phyloP scores from a whole-genome alignment of 257 asterid species.

The Plantago elongata region DNA sequence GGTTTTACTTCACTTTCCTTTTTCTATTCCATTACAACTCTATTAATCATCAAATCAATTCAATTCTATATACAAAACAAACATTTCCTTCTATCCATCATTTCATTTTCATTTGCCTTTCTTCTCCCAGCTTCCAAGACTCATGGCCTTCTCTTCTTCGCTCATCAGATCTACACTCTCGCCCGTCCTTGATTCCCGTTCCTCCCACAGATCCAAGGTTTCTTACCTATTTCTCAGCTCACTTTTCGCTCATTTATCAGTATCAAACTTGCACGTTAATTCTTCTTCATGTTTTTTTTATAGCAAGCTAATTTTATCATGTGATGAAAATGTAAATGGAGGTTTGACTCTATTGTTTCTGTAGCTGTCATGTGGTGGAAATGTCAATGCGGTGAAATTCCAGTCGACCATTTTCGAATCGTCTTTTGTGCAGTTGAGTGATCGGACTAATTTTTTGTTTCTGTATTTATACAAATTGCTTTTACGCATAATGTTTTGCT shows the following conservation, averaged over 20 bases:
- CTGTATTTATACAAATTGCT: neutral
- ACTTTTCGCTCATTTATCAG: too few species aligned
- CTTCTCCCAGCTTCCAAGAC: too few species aligned
- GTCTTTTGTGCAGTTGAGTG: constrained; percentile 60
- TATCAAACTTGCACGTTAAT: neutral
- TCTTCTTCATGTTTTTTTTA: neutral
- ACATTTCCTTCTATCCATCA: constrained; percentile 1
- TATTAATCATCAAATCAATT: too few species aligned
- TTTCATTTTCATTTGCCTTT: too few species aligned
- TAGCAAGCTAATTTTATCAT: neutral
- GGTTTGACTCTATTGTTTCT: neutral
- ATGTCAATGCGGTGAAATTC: constrained; percentile 44
- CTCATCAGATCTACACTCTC: constrained; percentile 53
- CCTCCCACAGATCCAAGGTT: constrained; percentile 43
- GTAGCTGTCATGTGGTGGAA: constrained; percentile 42
- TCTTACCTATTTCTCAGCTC: too few species aligned
- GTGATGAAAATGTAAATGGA: too few species aligned
- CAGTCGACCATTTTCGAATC: constrained; percentile 48
- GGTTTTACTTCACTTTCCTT: constrained; percentile 15
- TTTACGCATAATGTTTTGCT: neutral
- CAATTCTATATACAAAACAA: too few species aligned
- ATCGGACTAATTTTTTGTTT: neutral
- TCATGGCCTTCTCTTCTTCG: constrained; percentile 54
- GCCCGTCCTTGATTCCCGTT: constrained; percentile 32
- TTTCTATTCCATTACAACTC: too few species aligned